Evolutionary conservation across 2,329 filamentous ascomycete genomes (phyloP).

Genomic region (Aureobasidium sp.): DNA sequence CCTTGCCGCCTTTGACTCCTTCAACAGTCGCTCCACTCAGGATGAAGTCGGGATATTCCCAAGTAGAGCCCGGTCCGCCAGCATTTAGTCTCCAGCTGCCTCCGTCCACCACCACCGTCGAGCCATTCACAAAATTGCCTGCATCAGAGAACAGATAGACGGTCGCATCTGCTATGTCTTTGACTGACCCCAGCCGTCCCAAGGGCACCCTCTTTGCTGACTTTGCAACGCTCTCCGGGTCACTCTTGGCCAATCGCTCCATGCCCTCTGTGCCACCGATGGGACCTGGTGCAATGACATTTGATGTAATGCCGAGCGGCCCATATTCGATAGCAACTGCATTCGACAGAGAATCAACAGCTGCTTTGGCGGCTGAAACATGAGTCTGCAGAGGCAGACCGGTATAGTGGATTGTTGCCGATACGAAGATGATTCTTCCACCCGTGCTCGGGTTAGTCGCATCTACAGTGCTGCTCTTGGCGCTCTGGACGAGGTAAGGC

Average conservation of each 20-base stretch:
- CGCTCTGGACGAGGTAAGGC: conserved; percentile 72
- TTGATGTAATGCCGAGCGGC: conserved; percentile 76
- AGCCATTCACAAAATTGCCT: conserved; percentile 79
- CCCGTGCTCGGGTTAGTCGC: conserved; percentile 46
- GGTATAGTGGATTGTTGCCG: conserved; percentile 84
- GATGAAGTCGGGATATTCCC: conserved; percentile 53
- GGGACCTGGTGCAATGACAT: conserved; percentile 81
- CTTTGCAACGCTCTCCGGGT: conserved; percentile 25
- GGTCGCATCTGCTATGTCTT: conserved; percentile 88
- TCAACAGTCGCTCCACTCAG: conserved; percentile 46
- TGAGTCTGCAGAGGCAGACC: conserved; percentile 81
- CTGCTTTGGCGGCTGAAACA: conserved; percentile 85
- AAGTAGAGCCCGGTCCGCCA: conserved; percentile 31
- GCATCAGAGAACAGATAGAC: conserved; percentile 82
- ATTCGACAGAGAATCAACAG: conserved; percentile 75
- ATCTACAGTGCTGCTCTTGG: conserved; percentile 41
- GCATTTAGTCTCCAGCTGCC: conserved; percentile 43
- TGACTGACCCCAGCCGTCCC: conserved; percentile 69
- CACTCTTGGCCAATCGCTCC: conserved; percentile 35
- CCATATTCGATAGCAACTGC: conserved; percentile 84
- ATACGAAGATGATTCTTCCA: conserved; percentile 83
- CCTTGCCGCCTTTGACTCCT: conserved; percentile 54
- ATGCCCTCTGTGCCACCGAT: conserved; percentile 72
- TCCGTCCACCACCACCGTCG: conserved; percentile 63
- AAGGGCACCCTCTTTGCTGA: conserved; percentile 52